Evolutionary conservation across 169 alveolate species (phyloP).

Genomic region (Plasmodium malariae): DNA sequence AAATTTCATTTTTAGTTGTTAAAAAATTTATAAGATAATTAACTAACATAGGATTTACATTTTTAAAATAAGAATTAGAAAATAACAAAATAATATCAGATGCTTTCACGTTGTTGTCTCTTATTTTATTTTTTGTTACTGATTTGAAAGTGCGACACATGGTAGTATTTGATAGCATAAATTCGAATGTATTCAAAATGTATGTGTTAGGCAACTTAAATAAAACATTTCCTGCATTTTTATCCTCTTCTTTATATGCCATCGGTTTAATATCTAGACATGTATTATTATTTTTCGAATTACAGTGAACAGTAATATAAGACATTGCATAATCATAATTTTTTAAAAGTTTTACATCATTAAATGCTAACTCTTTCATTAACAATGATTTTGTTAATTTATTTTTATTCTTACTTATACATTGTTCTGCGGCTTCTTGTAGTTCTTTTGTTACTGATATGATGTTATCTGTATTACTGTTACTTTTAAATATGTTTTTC

Average conservation of each 20-base stretch:
- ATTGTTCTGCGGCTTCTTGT: conserved; percentile 15
- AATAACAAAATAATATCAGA: conserved; percentile 28
- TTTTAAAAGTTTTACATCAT: background rate
- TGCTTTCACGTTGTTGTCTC: conserved; percentile 17
- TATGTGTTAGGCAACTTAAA: conserved; percentile 30
- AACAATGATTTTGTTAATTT: conserved; percentile 27
- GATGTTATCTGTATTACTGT: background rate
- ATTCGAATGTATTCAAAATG: conserved; percentile 40
- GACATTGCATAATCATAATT: conserved; percentile 23
- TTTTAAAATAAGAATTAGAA: conserved; percentile 26
- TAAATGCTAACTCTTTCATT: conserved; percentile 34
- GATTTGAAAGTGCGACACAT: conserved; percentile 14
- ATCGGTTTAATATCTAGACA: conserved; percentile 51
- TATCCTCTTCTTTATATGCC: conserved; percentile 12
- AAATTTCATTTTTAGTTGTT: conserved; percentile 5
- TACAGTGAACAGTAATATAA: background rate
- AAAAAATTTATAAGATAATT: conserved; percentile 7
- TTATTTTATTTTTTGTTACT: conserved; percentile 17
- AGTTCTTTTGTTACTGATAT: conserved; percentile 31
- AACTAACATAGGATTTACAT: conserved; percentile 17
- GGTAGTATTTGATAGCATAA: conserved; percentile 29
- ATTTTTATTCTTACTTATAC: conserved; percentile 4
- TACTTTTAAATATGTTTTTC: conserved; percentile 10
- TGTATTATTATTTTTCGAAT: background rate
- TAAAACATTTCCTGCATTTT: background rate